Conservation (phyloP, 495 filamentous ascomycete species). For the Tuber microsphaerosporum region DNA sequence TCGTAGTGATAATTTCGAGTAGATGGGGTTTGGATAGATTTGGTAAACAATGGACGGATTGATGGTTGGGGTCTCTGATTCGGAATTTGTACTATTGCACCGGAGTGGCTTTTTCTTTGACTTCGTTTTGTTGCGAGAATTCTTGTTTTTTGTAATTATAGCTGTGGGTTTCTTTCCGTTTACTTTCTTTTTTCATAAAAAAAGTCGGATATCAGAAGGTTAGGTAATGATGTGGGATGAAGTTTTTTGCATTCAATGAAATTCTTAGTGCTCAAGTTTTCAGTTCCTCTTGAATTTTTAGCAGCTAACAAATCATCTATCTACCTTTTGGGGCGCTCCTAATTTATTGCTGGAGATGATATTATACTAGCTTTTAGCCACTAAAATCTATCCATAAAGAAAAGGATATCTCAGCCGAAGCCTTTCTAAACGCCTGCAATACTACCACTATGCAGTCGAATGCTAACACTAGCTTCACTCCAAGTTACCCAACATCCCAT, state of each 20-base stretch:
- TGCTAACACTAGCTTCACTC: neutral
- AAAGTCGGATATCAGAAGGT: neutral
- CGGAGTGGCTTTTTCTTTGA: neutral
- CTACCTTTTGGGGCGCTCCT: neutral
- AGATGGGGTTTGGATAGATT: conserved; percentile 30
- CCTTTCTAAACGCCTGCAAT: neutral
- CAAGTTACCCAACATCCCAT: neutral
- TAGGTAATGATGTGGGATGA: neutral
- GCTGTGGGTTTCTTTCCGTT: neutral
- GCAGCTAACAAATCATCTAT: neutral
- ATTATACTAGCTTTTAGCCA: neutral
- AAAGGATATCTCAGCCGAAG: neutral
- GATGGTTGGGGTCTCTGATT: neutral
- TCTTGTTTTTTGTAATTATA: neutral
- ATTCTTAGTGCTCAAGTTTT: neutral
- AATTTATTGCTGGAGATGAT: neutral
- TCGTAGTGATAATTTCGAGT: conserved; percentile 78
- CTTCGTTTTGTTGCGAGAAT: neutral
- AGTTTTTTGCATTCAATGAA: neutral
- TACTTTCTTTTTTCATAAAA: neutral
- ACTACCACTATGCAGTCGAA: neutral
- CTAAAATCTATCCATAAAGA: neutral
- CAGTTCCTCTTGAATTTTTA: neutral
- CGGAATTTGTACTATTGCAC: neutral
- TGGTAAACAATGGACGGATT: neutral